phyloP scores from a whole-genome alignment of 148 eudicot genomes.

The Amaranthus palmeri region DNA sequence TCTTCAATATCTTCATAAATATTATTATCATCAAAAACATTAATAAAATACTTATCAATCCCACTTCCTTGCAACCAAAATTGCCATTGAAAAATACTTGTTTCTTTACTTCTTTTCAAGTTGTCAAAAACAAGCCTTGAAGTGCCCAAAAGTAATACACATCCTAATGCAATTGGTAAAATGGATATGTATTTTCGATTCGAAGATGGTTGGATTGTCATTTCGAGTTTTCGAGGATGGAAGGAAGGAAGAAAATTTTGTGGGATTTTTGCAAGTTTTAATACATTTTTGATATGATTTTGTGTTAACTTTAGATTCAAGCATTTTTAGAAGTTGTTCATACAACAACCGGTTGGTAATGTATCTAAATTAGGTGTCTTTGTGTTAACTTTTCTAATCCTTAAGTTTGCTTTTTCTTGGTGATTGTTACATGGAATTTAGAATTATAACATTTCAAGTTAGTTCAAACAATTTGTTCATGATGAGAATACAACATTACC shows the following conservation, averaged over 20 bases:
- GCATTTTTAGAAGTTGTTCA: slow-evolving; percentile 27
- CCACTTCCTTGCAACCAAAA: slow-evolving; percentile 28
- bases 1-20: slow-evolving; percentile 50
- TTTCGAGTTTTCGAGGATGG: slow-evolving; percentile 14
- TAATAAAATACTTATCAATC: slow-evolving; percentile 17
- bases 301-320: slow-evolving; percentile 38
- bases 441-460: too few relatives aligned
- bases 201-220: slow-evolving; percentile 40
- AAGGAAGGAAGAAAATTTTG: neutral
- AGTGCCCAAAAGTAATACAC: slow-evolving; percentile 57
- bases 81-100: slow-evolving; percentile 26
- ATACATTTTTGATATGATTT: slow-evolving; percentile 9
- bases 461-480: too few relatives aligned
- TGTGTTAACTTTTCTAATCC: too few relatives aligned
- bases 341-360: slow-evolving; percentile 64
- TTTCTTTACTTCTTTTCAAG: slow-evolving; percentile 36
- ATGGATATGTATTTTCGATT: slow-evolving; percentile 45
- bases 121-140: slow-evolving; percentile 52
- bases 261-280: neutral
- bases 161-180: slow-evolving; percentile 53
- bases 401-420: neutral
- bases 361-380: slow-evolving; percentile 9
- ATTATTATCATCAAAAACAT: slow-evolving; percentile 31
- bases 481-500: too few relatives aligned
- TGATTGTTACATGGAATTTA: neutral